Percentiles rank a stretch among this genome's conserved stretches.
Evolutionary conservation across 2,329 filamentous ascomycete genomes (phyloP).

Genomic region (Colletotrichum scovillei): DNA sequence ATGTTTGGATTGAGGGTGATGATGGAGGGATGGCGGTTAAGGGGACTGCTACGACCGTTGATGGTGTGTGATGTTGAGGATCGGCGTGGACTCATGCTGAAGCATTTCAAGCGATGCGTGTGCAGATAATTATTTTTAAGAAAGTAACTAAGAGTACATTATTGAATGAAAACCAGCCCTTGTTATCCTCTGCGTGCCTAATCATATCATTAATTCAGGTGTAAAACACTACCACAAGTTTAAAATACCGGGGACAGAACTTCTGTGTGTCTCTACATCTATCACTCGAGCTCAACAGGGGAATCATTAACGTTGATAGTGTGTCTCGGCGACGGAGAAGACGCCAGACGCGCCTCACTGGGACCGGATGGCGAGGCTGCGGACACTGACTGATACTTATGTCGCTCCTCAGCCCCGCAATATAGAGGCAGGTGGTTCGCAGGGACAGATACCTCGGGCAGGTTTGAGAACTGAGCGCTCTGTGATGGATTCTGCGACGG

Average conservation of each 20-base stretch:
- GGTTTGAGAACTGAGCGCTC: no score
- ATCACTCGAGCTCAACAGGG: neutral
- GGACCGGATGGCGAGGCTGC: neutral
- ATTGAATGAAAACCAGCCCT: no score
- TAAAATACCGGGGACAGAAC: no score
- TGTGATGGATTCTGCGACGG: neutral
- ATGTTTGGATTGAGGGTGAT: conserved; percentile 73
- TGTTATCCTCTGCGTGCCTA: no score
- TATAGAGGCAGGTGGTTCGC: neutral
- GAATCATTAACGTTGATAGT: neutral
- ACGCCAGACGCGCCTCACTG: neutral
- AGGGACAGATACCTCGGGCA: neutral
- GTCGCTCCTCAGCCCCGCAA: neutral
- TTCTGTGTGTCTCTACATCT: no score
- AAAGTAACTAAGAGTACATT: no score
- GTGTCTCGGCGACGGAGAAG: neutral
- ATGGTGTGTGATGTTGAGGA: neutral
- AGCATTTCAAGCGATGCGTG: neutral
- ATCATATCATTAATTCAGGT: neutral
- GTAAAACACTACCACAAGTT: neutral
- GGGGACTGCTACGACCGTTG: conserved; percentile 53
- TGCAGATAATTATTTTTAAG: no score
- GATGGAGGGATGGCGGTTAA: conserved; percentile 73
- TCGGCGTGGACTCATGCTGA: neutral
- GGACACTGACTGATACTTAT: neutral